Percentiles rank a stretch among this genome's conserved stretches.
phyloP scores from a whole-genome alignment of 208 protist species.

The Phytomonas francai region DNA sequence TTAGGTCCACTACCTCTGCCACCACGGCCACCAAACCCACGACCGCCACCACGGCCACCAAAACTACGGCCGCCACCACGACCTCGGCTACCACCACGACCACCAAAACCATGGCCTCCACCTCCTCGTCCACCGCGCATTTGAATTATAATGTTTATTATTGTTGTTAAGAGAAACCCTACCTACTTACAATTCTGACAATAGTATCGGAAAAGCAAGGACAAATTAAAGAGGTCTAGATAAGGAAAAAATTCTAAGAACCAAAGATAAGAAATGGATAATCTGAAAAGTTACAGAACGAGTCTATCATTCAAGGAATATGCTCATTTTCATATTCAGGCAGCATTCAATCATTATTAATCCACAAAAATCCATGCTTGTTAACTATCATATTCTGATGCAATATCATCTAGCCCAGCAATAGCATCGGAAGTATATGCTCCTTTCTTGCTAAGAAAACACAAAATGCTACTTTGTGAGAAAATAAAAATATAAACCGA shows the following conservation, averaged over 20 bases:
- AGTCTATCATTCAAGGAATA: background rate
- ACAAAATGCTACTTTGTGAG: constrained; percentile 7
- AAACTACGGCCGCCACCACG: constrained; percentile 32
- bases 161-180: background rate
- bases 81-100: constrained; percentile 27
- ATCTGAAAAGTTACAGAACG: background rate
- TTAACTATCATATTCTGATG: background rate
- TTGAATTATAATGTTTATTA: background rate
- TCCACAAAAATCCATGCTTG: background rate
- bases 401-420: background rate
- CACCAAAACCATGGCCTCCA: constrained; percentile 26
- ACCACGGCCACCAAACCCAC: constrained; percentile 48
- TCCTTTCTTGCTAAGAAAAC: background rate
- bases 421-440: background rate
- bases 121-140: constrained; percentile 26
- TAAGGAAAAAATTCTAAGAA: background rate
- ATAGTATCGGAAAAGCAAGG: background rate
- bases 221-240: background rate
- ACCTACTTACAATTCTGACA: background rate
- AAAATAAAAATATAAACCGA: constrained; percentile 14
- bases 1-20: constrained; percentile 43
- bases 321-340: background rate
- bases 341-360: background rate
- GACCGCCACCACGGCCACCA: constrained; percentile 33
- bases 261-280: background rate